Conservation (phyloP, 345 rosid species). For the Rhizophora apiculata region DNA sequence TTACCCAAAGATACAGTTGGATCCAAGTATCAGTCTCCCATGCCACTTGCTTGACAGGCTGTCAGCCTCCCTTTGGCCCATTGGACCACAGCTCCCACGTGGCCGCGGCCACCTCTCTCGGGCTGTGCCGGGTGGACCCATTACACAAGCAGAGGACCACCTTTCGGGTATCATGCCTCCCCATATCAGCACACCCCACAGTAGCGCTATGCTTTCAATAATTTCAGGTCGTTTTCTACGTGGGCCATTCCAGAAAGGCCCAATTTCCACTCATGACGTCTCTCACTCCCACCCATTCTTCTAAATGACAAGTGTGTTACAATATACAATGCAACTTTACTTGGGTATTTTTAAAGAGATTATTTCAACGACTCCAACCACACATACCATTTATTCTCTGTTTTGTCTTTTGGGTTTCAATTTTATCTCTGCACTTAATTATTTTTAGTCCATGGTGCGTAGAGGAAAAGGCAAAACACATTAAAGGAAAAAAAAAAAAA, state of each 20-base stretch:
- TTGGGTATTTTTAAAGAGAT: too few species aligned
- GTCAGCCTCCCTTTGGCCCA: constrained; percentile 25
- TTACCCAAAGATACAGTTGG: too few species aligned
- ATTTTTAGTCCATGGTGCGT: neutral
- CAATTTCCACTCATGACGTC: constrained; percentile 16
- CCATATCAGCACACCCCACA: neutral
- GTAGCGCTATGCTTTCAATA: constrained; percentile 24
- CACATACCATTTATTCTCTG: too few species aligned
- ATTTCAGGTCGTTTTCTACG: constrained; percentile 42
- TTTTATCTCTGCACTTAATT: neutral
- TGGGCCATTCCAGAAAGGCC: constrained; percentile 28
- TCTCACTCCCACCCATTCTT: neutral
- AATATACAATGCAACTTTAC: too few species aligned
- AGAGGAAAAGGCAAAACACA: neutral
- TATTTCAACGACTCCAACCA: too few species aligned
- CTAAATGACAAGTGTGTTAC: too few species aligned
- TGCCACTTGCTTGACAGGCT: constrained; percentile 34
- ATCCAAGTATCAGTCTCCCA: neutral
- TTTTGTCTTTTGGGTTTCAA: neutral
- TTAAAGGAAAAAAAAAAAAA: neutral
- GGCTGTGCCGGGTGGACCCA: constrained; percentile 47
- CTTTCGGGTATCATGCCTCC: neutral
- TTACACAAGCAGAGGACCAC: neutral
- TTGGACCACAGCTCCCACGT: constrained; percentile 55
- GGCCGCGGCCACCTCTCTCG: constrained; percentile 43